These are phyloP conservation scores for Penicillium sp. DNA, from an alignment of 2,329 filamentous ascomycete species.

Conservation along the genomic window DNA sequence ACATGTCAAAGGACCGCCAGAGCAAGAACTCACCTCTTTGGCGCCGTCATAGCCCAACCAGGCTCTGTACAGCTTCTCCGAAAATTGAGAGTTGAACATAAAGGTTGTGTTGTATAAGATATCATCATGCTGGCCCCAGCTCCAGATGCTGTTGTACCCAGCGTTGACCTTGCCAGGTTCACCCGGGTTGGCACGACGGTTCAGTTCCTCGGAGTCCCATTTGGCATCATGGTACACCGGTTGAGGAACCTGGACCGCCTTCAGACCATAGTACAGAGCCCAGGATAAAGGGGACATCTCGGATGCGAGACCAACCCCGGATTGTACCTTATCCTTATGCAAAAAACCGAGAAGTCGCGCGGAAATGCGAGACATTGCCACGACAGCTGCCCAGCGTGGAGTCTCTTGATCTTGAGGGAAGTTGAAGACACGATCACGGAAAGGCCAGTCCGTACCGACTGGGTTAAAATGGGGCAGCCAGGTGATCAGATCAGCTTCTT, in stretches of 20 bases:
- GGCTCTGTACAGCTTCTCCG: slow-evolving; percentile 9
- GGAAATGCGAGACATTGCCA: slow-evolving; percentile 15
- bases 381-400: slow-evolving; percentile 7
- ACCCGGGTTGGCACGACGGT: slow-evolving; percentile 8
- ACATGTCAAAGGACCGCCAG: neutral
- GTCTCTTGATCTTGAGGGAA: slow-evolving; percentile 8
- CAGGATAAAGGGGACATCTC: slow-evolving; percentile 14
- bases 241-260: slow-evolving; percentile 13
- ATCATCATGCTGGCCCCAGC: slow-evolving; percentile 5
- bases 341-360: slow-evolving; percentile 1
- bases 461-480: slow-evolving; percentile 16
- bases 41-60: slow-evolving; percentile 12
- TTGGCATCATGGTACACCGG: slow-evolving; percentile 8
- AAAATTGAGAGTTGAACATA: slow-evolving; percentile 12
- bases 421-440: slow-evolving; percentile 11
- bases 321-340: slow-evolving; percentile 3
- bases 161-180: slow-evolving; percentile 10
- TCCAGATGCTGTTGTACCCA: slow-evolving; percentile 12
- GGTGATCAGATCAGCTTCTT: slow-evolving; percentile 18
- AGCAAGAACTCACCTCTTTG: neutral
- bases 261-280: slow-evolving; percentile 17
- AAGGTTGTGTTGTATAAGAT: slow-evolving; percentile 9
- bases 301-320: slow-evolving; percentile 11
- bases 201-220: slow-evolving; percentile 12
- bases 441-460: slow-evolving; percentile 11